Base-by-base conservation (phyloP, 2,329 filamentous ascomycete species). In the Hymenoscyphus fructigenus region DNA sequence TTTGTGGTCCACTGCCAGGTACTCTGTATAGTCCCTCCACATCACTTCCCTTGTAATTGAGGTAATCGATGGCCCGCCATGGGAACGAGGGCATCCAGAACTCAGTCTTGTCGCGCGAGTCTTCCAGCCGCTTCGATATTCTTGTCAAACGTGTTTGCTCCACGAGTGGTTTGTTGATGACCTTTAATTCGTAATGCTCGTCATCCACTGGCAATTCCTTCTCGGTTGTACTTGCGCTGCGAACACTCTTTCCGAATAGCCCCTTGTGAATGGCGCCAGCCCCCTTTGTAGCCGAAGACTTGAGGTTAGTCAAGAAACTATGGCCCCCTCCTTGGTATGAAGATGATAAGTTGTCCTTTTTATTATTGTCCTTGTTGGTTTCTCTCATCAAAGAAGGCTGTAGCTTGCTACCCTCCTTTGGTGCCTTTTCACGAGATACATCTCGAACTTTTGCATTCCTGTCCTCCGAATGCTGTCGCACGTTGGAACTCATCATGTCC, bases 41-140 rank as follows among this genome's bases (percentile, higher is more conserved):
- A 74, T 97, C 93, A 71, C 91, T 95, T 47, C 92, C 92, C 75
- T 95, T 96, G 78, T 93, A 95, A 77, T 97, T 97, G 61, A 98
- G 82, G 76, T 96, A 97, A 79, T 98, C 94, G 69, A 98, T 97
- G 65, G 93, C 96, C 68, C 94, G 85, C 91, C 94, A 97, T 0
- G 94, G 93, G 65, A 98, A 89, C 6, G 93, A 91, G 14, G 94
- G 94, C 93, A 98, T 97, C 94, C 94, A 98, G 75, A 96, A 98
- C 75, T 97, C 94, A 0, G 94, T 98, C 82, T 97, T 97, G 75
- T 98, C 94, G 67, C 89, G 87, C 10, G 93, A 97, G 66, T 91
- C 87, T 74, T 96, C 92, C 55, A 98, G 81, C 34, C 90, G 87
- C 78, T 94, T 96, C 7, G 93, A 96, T 75, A 98, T 97, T 68